phyloP scores from a whole-genome alignment of 768 basidiomycete genomes.

The Boletus barrowsii region DNA sequence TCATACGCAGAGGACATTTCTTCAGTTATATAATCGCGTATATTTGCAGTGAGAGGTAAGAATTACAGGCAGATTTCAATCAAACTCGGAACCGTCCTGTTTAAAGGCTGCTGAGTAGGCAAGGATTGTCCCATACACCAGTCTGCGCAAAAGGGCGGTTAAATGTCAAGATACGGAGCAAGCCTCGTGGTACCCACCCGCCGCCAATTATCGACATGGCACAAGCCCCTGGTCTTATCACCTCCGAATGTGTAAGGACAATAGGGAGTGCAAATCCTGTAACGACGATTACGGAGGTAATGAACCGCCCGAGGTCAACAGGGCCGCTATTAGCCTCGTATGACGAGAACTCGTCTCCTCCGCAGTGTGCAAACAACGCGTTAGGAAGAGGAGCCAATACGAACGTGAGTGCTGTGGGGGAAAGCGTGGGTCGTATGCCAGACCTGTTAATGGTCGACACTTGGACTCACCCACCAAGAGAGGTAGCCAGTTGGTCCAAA shows the following conservation, averaged over 20 bases:
- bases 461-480: conserved; percentile 81
- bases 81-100: conserved; percentile 80
- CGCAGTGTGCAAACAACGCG: conserved; percentile 90
- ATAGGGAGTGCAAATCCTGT: conserved; percentile 93
- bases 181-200: conserved; percentile 43
- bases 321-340: conserved; percentile 70
- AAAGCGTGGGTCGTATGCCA: not conserved
- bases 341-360: conserved; percentile 80
- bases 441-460: not conserved
- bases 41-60: conserved; percentile 11
- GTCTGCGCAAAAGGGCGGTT: conserved; percentile 34
- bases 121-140: conserved; percentile 89
- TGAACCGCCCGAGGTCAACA: conserved; percentile 90
- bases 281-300: conserved; percentile 86
- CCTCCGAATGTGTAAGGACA: conserved; percentile 85
- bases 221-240: conserved; percentile 82
- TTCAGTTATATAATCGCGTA: conserved; percentile 13
- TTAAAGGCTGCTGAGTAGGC: conserved; percentile 83
- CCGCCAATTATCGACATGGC: conserved; percentile 95
- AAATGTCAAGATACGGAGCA: not conserved
- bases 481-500: conserved; percentile 97
- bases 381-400: conserved; percentile 96
- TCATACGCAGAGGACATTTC: conserved; percentile 3
- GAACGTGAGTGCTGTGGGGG: conserved; percentile 76
- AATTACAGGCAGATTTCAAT: conserved; percentile 33